phyloP scores from a whole-genome alignment of 805 yeast species.

The Nakazawaea pomicola region DNA sequence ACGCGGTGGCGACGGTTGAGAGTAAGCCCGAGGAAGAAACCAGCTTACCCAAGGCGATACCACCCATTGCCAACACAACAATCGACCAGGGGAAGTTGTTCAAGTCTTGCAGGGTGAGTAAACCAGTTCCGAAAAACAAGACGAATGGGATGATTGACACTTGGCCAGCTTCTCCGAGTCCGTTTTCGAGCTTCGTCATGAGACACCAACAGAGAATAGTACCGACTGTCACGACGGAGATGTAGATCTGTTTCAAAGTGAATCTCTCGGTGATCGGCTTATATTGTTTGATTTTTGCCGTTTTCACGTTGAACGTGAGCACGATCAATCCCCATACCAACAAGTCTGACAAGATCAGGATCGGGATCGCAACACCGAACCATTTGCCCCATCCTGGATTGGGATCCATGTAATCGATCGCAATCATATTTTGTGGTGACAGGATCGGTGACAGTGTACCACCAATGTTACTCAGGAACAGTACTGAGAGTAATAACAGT shows the following conservation, averaged over 20 bases:
- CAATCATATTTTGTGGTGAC: slow-evolving; percentile 51
- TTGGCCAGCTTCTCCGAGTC: slow-evolving; percentile 46
- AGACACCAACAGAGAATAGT: slow-evolving; percentile 48
- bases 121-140: slow-evolving; percentile 45
- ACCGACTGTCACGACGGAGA: slow-evolving; percentile 33
- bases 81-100: slow-evolving; percentile 53
- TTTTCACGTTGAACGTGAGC: slow-evolving; percentile 47
- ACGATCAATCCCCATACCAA: slow-evolving; percentile 45
- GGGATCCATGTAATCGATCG: slow-evolving; percentile 47
- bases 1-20: slow-evolving; percentile 38
- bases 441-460: slow-evolving; percentile 55
- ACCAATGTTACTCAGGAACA: slow-evolving; percentile 46
- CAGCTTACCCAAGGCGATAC: slow-evolving; percentile 48
- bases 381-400: slow-evolving; percentile 54
- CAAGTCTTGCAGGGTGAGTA: slow-evolving; percentile 41
- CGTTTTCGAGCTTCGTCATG: slow-evolving; percentile 33
- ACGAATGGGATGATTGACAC: slow-evolving; percentile 43
- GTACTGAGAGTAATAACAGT: slow-evolving; percentile 32
- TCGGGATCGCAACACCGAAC: slow-evolving; percentile 48
- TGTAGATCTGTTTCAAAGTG: slow-evolving; percentile 39
- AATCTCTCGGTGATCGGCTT: slow-evolving; percentile 42
- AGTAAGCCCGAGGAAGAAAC: slow-evolving; percentile 45
- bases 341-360: slow-evolving; percentile 34
- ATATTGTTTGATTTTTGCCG: slow-evolving; percentile 40
- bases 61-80: slow-evolving; percentile 51